These are phyloP conservation scores for Neostapfia colusana DNA, from an alignment of 176 grass and related monocot genomes.

Conservation along the genomic window DNA sequence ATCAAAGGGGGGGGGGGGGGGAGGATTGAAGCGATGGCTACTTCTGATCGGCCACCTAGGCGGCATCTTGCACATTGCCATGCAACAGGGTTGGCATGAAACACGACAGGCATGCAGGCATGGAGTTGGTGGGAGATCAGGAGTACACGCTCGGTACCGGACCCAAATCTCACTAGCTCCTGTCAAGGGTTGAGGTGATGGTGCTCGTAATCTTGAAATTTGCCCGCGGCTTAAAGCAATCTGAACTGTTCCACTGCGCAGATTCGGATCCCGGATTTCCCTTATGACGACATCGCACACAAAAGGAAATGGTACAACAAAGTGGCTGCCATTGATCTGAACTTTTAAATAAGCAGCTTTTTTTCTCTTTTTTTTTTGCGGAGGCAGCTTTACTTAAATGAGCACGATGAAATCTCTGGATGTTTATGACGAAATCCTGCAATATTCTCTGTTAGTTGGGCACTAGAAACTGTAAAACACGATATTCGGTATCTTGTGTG, in stretches of 20 bases:
- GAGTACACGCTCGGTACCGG: constrained; percentile 4
- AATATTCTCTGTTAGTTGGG: neutral
- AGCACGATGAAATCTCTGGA: neutral
- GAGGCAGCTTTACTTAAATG: neutral
- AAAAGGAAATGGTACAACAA: neutral
- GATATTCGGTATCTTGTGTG: neutral
- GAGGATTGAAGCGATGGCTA: constrained; percentile 13
- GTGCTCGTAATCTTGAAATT: neutral
- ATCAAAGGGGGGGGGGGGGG: neutral
- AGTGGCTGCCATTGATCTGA: neutral
- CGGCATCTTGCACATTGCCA: constrained; percentile 17
- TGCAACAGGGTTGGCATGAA: constrained; percentile 14
- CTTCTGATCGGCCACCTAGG: constrained; percentile 23
- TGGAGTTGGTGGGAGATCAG: constrained; percentile 40
- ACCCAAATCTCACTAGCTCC: constrained; percentile 45
- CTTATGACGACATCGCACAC: neutral
- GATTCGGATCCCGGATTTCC: constrained; percentile 19
- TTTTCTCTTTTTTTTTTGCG: too few species aligned
- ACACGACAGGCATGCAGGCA: constrained; percentile 30
- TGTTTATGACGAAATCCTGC: neutral
- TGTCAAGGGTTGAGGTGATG: constrained; percentile 1
- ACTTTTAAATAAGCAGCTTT: neutral
- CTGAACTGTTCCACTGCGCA: constrained; percentile 21
- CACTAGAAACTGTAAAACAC: neutral
- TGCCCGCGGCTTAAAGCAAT: constrained; percentile 30